These are phyloP conservation scores for Diaporthe sp. DNA, from an alignment of 2,329 filamentous ascomycete genomes.

Conservation along the genomic window DNA sequence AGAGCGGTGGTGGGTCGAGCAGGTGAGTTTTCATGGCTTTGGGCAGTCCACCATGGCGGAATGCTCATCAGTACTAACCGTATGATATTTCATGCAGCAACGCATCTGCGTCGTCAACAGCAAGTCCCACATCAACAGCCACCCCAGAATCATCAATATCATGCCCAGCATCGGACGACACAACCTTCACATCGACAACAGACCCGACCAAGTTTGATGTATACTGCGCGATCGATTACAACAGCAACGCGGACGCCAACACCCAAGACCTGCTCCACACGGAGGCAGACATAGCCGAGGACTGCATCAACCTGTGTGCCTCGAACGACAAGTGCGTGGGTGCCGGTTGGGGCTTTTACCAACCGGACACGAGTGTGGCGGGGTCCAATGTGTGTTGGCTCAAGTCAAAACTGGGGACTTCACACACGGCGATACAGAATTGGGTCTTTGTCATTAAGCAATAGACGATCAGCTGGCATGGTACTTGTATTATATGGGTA, in stretches of 20 bases:
- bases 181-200: constrained; percentile 19
- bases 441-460: constrained; percentile 29
- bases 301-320: constrained; percentile 23
- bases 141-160: constrained; percentile 4
- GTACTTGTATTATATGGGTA: not conserved
- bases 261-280: constrained; percentile 10
- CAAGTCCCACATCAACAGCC: constrained; percentile 2
- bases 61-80: not conserved
- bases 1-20: not conserved
- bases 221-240: constrained; percentile 26
- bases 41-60: too few relatives aligned
- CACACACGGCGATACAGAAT: not conserved
- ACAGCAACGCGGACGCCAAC: not conserved
- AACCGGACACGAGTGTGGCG: constrained; percentile 13
- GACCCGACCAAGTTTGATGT: not conserved
- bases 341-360: constrained; percentile 30
- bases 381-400: constrained; percentile 26
- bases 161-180: constrained; percentile 11
- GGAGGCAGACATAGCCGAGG: constrained; percentile 4
- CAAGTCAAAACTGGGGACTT: constrained; percentile 22
- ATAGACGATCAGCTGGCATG: not conserved
- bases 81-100: not conserved
- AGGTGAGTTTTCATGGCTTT: not conserved
- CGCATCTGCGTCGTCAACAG: constrained; percentile 20
- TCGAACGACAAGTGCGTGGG: constrained; percentile 3